Evolutionary conservation across 1,139 yeast species (phyloP), one percentile per base, ranked within the genome.

Genomic region (Kluyveromyces sp.): DNA sequence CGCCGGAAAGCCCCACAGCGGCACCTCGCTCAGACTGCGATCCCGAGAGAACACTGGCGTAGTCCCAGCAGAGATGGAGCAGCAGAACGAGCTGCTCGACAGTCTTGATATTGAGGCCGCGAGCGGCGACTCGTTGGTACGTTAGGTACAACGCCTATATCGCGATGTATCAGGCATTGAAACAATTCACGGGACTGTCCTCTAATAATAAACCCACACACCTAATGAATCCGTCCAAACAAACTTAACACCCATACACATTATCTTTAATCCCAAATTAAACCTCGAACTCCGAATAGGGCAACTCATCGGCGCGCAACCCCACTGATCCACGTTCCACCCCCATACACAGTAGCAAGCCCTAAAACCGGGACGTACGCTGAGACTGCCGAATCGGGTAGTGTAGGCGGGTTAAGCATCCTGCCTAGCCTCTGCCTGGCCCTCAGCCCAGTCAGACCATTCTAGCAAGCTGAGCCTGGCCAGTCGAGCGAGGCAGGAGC

Each of bases 11-110:
- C 18, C 29, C 39, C 36, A 34, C 19, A 42, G n/a, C 13, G 20
- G 11, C 31, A 16, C 26, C 18, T n/a, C 26, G 11, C 31, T 33
- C 12, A 16, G 38, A 6, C 38, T 39, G 18, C 18, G 42, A n/a
- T 25, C 42, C 16, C 25, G 42, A 22, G 33, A 28, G 16, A 29
- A 30, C 36, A 46, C 1, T 12, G 49, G 57, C 2, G 52, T 58
- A 35, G 42, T 51, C 9, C 26, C 26, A 15, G 45, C 61, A 32
- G 64, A 60, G 43, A 58, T 61, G 55, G 64, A 59, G 37, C 53
- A 51, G 12, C 65, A 61, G 36, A 61, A 61, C 49, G 52, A 54
- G 31, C 49, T 60, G 4, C 44, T 61, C 11, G 65, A 61, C 43
- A 54, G 53, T 37, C 47, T 61, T 16, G 63, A 60, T 17, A 52